These are phyloP conservation scores for Viola odorata DNA, from an alignment of 345 rosid species.

Conservation along the genomic window DNA sequence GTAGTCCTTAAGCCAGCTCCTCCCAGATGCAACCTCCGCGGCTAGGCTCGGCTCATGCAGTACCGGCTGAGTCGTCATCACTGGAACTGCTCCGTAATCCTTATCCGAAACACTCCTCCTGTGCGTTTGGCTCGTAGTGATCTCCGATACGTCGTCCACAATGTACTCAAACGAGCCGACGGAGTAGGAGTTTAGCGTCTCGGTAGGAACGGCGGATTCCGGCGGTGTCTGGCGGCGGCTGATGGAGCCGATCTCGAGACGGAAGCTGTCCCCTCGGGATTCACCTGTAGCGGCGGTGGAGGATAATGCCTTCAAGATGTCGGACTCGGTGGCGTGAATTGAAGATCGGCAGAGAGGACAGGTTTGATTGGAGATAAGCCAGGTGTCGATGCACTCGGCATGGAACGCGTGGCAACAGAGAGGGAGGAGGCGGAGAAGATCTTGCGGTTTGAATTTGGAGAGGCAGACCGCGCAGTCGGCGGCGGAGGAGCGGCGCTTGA, in stretches of 20 bases:
- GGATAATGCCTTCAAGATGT: slow-evolving; percentile 45
- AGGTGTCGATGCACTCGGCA: slow-evolving; percentile 64
- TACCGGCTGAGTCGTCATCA: neutral
- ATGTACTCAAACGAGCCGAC: slow-evolving; percentile 81
- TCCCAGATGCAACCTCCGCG: slow-evolving; percentile 45
- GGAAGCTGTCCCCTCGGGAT: slow-evolving; percentile 43
- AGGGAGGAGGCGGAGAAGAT: slow-evolving; percentile 80
- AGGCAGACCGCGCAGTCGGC: slow-evolving; percentile 85
- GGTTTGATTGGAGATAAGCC: slow-evolving; percentile 65
- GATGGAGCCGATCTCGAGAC: slow-evolving; percentile 84
- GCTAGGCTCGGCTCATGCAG: slow-evolving; percentile 41
- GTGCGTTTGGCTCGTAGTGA: slow-evolving; percentile 37
- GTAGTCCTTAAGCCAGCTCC: slow-evolving; percentile 80
- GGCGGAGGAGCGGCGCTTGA: slow-evolving; percentile 41
- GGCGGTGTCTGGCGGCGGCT: slow-evolving; percentile 39
- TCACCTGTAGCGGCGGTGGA: slow-evolving; percentile 6
- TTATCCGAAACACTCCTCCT: slow-evolving; percentile 49
- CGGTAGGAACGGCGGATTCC: slow-evolving; percentile 15
- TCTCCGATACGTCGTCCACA: slow-evolving; percentile 66
- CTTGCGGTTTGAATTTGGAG: slow-evolving; percentile 63
- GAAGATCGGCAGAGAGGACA: slow-evolving; percentile 93
- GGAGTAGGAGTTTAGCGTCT: slow-evolving; percentile 53
- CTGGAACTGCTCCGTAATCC: slow-evolving; percentile 17
- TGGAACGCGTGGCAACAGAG: slow-evolving; percentile 94
- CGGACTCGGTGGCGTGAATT: slow-evolving; percentile 58